Evolutionary conservation across 768 basidiomycete species (phyloP), one percentile per base, ranked within the genome.

Genomic region (Podaxis sp.): DNA sequence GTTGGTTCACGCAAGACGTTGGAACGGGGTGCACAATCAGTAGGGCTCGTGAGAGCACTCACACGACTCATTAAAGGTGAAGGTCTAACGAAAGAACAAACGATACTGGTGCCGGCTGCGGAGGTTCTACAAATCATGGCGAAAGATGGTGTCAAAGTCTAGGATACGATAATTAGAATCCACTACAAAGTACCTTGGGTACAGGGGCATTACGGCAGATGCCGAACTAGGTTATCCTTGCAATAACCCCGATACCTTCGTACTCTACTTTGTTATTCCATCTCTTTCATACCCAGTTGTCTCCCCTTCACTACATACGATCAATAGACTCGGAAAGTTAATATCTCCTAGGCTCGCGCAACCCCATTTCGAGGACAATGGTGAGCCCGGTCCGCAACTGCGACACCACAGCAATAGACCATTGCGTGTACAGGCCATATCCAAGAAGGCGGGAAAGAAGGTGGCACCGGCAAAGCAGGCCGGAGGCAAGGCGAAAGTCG

Each of bases 391-490:
- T 47, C 28, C n/a, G 36, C 48, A 36, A 53, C 27, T 36, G 32
- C 44, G 14, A 27, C n/a, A 18, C 13, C 44, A 16, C 42, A 35
- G 6, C 32, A 46, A 16, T 36, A 14, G 36, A 61, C 57, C 59
- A 68, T 59, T 38, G 37, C 16, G 42, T 35, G 23, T 61, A 2
- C 67, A 93, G 91, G 92, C 90, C 51, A 85, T 86, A 68, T 93
- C 92, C 50, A 94, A 92, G 81, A 94, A 93, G 76, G 91, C 92
- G 50, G 91, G 87, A 42, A 93, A 92, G 83, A 93, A 93, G 78
- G 86, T 77, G 40, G 74, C 82, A 35, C 76, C 85, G 46, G 73
- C 85, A 14, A 91, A 89, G 82, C 88, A 87, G 74, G 72, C 78
- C 35, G 79, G 76, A 44, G 83, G 78, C 55, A 74, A 74, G 61